phyloP scores from a whole-genome alignment of 768 basidiomycete genomes.

The Exsudoporus frostii region DNA sequence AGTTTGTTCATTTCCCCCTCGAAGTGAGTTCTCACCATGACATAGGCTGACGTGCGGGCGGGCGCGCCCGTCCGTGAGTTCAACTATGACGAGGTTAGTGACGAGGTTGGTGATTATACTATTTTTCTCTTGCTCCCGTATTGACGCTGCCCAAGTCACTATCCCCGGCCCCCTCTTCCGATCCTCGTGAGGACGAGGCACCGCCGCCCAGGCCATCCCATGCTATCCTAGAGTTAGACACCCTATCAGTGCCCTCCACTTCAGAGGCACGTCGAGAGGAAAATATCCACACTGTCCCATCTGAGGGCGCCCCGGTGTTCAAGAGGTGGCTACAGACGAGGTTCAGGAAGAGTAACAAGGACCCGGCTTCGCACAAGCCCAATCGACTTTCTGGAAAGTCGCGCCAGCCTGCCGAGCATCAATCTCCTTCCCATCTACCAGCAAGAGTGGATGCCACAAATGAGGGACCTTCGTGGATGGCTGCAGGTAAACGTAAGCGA shows the following conservation, averaged over 20 bases:
- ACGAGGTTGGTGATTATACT: background rate
- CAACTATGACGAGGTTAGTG: background rate
- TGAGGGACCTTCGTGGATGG: too few relatives aligned
- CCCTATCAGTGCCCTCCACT: too few relatives aligned
- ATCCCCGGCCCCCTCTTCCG: too few relatives aligned
- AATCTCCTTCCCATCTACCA: background rate
- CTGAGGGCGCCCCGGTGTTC: too few relatives aligned
- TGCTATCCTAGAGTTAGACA: too few relatives aligned
- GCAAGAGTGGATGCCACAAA: background rate
- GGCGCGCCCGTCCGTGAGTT: background rate
- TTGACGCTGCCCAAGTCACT: background rate
- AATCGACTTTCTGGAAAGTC: background rate
- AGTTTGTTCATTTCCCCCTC: background rate
- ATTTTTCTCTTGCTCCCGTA: background rate
- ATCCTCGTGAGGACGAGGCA: background rate
- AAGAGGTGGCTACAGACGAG: background rate
- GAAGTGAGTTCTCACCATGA: background rate
- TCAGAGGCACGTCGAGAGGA: too few relatives aligned
- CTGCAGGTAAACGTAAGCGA: background rate
- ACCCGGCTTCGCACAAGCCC: background rate
- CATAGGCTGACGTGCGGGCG: background rate
- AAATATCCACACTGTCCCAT: too few relatives aligned
- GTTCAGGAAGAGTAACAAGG: background rate
- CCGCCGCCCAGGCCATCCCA: background rate
- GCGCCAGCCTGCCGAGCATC: background rate